Conservation (phyloP, 345 rosid species). For the Heritiera fomes region DNA sequence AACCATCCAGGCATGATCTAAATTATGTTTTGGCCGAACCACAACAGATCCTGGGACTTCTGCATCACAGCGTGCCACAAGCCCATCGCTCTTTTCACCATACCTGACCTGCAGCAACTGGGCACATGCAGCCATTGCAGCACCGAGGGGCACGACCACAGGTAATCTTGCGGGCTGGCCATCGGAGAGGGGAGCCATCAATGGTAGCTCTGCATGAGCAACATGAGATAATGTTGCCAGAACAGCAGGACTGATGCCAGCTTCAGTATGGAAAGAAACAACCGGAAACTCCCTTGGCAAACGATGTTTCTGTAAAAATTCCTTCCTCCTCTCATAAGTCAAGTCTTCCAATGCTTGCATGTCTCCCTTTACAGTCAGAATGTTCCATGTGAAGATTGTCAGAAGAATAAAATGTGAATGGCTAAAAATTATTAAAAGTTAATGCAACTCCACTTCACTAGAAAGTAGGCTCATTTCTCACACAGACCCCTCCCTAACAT, state of each 20-base stretch:
- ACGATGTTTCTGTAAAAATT: conserved; percentile 69
- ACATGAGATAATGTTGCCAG: conserved; percentile 79
- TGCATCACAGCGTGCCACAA: conserved; percentile 83
- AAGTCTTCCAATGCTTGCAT: conserved; percentile 92
- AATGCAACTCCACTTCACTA: background rate
- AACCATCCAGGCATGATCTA: conserved; percentile 99
- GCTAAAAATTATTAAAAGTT: background rate
- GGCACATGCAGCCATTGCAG: conserved; percentile 98
- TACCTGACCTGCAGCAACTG: conserved; percentile 80
- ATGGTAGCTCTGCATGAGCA: conserved; percentile 86
- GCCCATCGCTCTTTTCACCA: conserved; percentile 89
- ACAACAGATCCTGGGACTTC: conserved; percentile 93
- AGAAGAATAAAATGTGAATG: background rate
- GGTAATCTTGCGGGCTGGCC: conserved; percentile 71
- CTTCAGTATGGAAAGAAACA: conserved; percentile 91
- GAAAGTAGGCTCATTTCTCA: background rate
- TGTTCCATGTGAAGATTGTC: background rate
- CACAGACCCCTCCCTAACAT: background rate
- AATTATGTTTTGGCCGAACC: conserved; percentile 73
- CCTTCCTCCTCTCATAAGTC: conserved; percentile 83
- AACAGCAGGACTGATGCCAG: conserved; percentile 77
- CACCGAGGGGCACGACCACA: conserved; percentile 85
- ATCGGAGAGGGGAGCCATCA: conserved; percentile 38
- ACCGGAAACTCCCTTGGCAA: conserved; percentile 79
- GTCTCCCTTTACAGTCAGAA: conserved; percentile 62